Evolutionary conservation across 2,329 filamentous ascomycete genomes (phyloP).

Genomic region (Neonectria faginata): DNA sequence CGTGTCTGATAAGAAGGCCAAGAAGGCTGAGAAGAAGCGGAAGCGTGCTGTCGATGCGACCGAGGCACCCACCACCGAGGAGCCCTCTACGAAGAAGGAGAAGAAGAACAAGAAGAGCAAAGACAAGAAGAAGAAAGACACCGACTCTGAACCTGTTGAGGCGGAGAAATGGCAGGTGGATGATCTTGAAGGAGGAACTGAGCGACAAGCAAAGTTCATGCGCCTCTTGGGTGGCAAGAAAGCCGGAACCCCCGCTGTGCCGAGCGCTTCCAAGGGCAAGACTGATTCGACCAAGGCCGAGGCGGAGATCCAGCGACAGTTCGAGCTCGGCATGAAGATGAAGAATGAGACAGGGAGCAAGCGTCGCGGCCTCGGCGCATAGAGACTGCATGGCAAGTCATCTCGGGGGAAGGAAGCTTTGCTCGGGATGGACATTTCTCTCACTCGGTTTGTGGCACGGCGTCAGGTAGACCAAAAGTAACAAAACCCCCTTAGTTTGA

Average conservation of each 20-base stretch:
- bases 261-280: constrained; percentile 42
- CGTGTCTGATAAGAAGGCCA: constrained; percentile 36
- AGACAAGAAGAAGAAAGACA: constrained; percentile 34
- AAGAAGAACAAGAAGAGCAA: constrained; percentile 47
- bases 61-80: constrained; percentile 33
- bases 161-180: constrained; percentile 65
- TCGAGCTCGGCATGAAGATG: constrained; percentile 66
- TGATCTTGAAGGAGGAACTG: constrained; percentile 62
- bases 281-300: constrained; percentile 57
- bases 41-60: constrained; percentile 47
- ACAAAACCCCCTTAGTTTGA: constrained; percentile 36
- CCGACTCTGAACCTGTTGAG: constrained; percentile 25
- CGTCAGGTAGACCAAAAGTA: constrained; percentile 47
- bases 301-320: constrained; percentile 68
- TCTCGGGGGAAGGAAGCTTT: constrained; percentile 11
- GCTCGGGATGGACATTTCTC: constrained; percentile 24
- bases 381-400: constrained; percentile 32
- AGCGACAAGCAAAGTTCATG: constrained; percentile 68
- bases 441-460: constrained; percentile 39
- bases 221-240: constrained; percentile 67
- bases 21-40: constrained; percentile 52
- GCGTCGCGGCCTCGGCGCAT: constrained; percentile 66
- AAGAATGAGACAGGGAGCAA: constrained; percentile 64
- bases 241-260: constrained; percentile 45
- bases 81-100: constrained; percentile 40